These are phyloP conservation scores for Solanum microdontum DNA, from an alignment of 257 asterid species.

Conservation along the genomic window DNA sequence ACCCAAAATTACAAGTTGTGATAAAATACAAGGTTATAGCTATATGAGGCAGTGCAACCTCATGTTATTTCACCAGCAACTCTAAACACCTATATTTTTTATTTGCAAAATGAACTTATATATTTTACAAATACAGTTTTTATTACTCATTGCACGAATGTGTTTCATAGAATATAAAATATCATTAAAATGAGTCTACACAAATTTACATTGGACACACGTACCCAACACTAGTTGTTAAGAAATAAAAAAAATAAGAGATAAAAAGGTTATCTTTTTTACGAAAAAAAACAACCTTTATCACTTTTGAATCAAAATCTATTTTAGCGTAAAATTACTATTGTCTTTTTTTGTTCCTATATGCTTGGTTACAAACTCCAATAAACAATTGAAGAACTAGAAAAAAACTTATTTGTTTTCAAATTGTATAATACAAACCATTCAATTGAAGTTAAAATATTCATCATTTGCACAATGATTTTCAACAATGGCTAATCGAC, in stretches of 20 bases:
- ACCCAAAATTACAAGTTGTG: background rate
- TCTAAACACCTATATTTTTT: no score
- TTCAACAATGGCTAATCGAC: background rate
- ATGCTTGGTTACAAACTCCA: background rate
- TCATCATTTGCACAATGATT: background rate
- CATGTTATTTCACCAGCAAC: background rate
- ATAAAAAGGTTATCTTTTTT: no score
- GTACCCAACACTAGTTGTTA: background rate
- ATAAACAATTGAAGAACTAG: background rate
- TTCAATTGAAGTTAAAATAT: background rate
- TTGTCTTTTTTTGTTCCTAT: no score
- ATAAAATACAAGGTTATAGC: background rate
- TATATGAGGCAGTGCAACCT: background rate
- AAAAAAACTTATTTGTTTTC: no score
- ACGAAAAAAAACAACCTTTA: no score
- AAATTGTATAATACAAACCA: background rate
- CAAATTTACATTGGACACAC: background rate
- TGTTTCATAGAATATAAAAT: no score
- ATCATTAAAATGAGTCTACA: background rate
- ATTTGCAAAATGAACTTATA: no score
- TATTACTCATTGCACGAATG: no score
- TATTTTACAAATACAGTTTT: no score
- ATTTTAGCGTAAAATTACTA: no score
- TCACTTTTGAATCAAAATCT: background rate
- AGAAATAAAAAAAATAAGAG: no score